Conservation (phyloP, 257 asterid species). For the Ocimum tenuiflorum region DNA sequence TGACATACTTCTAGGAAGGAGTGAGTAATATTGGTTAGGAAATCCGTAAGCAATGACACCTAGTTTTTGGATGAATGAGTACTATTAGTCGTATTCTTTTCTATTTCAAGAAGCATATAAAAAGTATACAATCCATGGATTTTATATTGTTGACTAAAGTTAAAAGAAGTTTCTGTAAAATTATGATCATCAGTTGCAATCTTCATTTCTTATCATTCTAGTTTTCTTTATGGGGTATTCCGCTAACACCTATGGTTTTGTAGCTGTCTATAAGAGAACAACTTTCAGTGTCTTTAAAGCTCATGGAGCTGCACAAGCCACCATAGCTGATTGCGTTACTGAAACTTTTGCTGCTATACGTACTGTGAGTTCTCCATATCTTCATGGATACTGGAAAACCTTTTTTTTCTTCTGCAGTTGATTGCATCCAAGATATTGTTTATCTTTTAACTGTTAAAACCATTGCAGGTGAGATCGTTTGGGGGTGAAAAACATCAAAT, state of each 20-base stretch:
- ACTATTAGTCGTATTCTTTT: not conserved
- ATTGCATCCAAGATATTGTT: conserved; percentile 4
- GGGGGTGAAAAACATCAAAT: conserved; percentile 94
- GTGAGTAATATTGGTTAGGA: not conserved
- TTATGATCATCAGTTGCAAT: not conserved
- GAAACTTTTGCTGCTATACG: conserved; percentile 92
- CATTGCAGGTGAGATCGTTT: conserved; percentile 83
- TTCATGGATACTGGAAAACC: not conserved
- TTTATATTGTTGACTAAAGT: not conserved
- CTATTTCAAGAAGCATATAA: conserved; percentile 3
- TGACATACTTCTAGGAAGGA: not conserved
- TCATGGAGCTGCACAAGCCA: conserved; percentile 86
- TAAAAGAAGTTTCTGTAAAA: not conserved
- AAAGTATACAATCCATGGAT: not conserved
- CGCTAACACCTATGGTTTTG: conserved; percentile 24
- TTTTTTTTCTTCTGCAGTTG: not conserved
- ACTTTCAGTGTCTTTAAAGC: conserved; percentile 85
- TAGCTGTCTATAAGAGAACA: conserved; percentile 87
- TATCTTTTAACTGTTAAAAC: conserved; percentile 7
- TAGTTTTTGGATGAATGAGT: too few species aligned
- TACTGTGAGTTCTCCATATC: conserved; percentile 51
- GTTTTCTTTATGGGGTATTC: conserved; percentile 2
- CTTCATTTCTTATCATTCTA: not conserved
- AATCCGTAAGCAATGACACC: too few species aligned
- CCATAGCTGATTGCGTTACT: conserved; percentile 78